Evolutionary conservation across 129 eudicot genomes (phyloP).

Genomic region (Pseudognaphalium luteoalbum): DNA sequence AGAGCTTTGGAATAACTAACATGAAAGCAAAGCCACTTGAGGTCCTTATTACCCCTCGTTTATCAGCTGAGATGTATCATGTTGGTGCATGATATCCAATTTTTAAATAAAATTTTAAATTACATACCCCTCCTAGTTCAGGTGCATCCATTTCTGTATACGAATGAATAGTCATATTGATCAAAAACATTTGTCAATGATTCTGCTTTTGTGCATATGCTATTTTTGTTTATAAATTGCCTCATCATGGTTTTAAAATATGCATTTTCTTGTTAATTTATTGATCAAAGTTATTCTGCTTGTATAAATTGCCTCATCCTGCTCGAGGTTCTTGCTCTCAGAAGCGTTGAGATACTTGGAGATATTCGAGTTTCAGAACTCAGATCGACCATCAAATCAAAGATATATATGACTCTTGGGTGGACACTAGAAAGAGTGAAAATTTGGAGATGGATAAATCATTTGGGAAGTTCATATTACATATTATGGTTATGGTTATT

Average conservation of each 20-base stretch:
- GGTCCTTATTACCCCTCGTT: conserved; percentile 31
- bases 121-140: too few relatives aligned
- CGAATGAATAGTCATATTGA: too few relatives aligned
- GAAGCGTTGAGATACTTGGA: neutral
- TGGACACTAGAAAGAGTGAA: neutral
- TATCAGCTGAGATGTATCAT: conserved; percentile 9
- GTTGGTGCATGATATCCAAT: neutral
- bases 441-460: neutral
- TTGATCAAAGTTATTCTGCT: too few relatives aligned
- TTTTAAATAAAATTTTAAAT: too few relatives aligned
- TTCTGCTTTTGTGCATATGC: too few relatives aligned
- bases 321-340: neutral
- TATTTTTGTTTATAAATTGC: too few relatives aligned
- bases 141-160: too few relatives aligned
- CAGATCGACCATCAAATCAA: neutral
- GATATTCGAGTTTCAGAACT: neutral
- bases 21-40: conserved; percentile 35
- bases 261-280: too few relatives aligned
- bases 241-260: too few relatives aligned
- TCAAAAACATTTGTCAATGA: too few relatives aligned
- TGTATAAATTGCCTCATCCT: too few relatives aligned
- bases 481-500: neutral
- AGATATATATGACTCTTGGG: too few relatives aligned
- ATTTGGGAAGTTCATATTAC: neutral
- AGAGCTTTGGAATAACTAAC: conserved; percentile 24